Conservation (phyloP, 805 yeast species). For the Sugiyamaella qingdaonensis region DNA sequence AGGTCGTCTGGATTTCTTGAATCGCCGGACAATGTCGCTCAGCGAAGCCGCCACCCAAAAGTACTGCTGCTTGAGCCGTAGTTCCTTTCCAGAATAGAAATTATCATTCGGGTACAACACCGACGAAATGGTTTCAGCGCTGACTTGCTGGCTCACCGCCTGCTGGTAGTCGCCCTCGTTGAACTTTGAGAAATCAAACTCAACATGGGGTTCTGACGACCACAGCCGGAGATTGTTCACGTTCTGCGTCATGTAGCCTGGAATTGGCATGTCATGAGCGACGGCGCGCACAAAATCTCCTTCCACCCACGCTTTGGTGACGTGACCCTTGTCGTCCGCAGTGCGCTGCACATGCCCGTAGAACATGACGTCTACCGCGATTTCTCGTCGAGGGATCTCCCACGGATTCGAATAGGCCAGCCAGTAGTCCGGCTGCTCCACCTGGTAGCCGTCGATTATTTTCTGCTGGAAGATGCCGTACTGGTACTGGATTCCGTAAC, state of each 20-base stretch:
- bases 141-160: slow-evolving; percentile 79
- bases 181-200: slow-evolving; percentile 86
- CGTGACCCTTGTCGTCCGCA: slow-evolving; percentile 48
- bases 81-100: slow-evolving; percentile 84
- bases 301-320: slow-evolving; percentile 71
- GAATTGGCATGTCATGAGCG: slow-evolving; percentile 89
- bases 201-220: slow-evolving; percentile 85
- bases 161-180: slow-evolving; percentile 86
- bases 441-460: slow-evolving; percentile 88
- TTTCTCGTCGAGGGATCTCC: slow-evolving; percentile 85
- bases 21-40: slow-evolving; percentile 85
- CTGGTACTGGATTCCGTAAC: slow-evolving; percentile 88
- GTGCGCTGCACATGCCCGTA: slow-evolving; percentile 71
- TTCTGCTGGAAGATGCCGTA: slow-evolving; percentile 91
- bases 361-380: slow-evolving; percentile 84
- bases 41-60: slow-evolving; percentile 96
- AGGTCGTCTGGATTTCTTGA: slow-evolving; percentile 68
- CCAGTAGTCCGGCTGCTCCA: slow-evolving; percentile 95
- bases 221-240: slow-evolving; percentile 88
- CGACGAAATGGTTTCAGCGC: slow-evolving; percentile 88
- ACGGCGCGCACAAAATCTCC: slow-evolving; percentile 87
- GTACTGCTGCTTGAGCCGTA: slow-evolving; percentile 90
- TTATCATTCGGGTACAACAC: slow-evolving; percentile 93
- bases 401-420: slow-evolving; percentile 83
- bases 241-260: slow-evolving; percentile 72